Conservation (phyloP, 1,139 yeast species). For the Zygosaccharomyces sapae region DNA sequence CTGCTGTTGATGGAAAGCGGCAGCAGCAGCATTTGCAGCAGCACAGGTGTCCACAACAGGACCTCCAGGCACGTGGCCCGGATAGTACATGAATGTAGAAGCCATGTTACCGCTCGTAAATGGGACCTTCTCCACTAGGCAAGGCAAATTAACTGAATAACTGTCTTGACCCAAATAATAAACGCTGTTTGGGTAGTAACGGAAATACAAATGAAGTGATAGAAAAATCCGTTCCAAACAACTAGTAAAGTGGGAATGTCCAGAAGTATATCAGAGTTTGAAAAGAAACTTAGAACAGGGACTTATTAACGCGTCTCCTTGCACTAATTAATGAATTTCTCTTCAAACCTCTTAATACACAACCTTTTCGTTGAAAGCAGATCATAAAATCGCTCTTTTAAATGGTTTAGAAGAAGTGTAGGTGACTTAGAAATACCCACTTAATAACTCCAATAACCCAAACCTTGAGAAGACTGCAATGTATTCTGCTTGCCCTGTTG, state of each 20-base stretch:
- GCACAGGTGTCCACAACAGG: constrained; percentile 5
- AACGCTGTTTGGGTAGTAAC: constrained; percentile 2
- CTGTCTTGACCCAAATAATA: constrained; percentile 23
- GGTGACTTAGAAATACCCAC: constrained; percentile 4
- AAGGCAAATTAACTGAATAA: constrained; percentile 35
- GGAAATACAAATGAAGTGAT: neutral
- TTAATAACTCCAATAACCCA: constrained; percentile 4
- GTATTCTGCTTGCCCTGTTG: constrained; percentile 7
- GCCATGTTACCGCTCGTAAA: constrained; percentile 8
- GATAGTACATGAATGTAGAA: constrained; percentile 26
- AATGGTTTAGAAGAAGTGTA: constrained; percentile 13
- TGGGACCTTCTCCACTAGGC: constrained; percentile 12
- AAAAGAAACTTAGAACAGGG: constrained; percentile 5
- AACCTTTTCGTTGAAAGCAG: constrained; percentile 13
- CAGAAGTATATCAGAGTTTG: constrained; percentile 5
- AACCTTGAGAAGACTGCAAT: constrained; percentile 7
- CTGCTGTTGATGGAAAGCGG: too few relatives aligned
- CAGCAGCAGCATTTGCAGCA: constrained; percentile 4
- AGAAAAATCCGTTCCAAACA: constrained; percentile 4
- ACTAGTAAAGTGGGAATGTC: constrained; percentile 6
- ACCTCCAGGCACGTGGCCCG: constrained; percentile 18
- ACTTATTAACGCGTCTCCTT: constrained; percentile 3
- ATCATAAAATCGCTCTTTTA: constrained; percentile 12
- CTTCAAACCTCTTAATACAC: constrained; percentile 13
- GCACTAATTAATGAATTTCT: constrained; percentile 1